phyloP scores from a whole-genome alignment of 78 protist species.

The Anaeramoeba flamelloides region DNA sequence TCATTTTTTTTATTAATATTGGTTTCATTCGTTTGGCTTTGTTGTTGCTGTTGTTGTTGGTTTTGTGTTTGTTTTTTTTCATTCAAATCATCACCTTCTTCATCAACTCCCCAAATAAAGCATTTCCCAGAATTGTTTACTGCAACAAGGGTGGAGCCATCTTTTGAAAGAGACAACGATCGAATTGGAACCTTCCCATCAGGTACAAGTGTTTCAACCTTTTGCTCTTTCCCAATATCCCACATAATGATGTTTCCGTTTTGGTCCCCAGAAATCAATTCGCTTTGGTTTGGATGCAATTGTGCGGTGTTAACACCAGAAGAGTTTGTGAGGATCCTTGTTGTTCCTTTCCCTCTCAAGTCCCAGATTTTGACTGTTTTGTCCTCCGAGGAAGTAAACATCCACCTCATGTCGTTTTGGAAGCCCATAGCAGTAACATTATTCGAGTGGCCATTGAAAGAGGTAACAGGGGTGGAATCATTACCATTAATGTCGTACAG shows the following conservation, averaged over 20 bases:
- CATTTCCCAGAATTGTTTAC: conserved; percentile 59
- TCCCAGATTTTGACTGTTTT: conserved; percentile 84
- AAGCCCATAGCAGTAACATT: conserved; percentile 75
- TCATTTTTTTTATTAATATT: too few relatives aligned
- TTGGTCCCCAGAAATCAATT: conserved; percentile 65
- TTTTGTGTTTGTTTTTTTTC: too few relatives aligned
- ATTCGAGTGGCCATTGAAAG: conserved; percentile 64
- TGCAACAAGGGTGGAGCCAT: conserved; percentile 46
- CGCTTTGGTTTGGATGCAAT: conserved; percentile 76
- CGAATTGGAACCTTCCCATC: conserved; percentile 56
- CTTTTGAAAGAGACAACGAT: conserved; percentile 34
- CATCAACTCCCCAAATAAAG: conserved; percentile 37
- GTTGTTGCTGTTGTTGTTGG: too few relatives aligned
- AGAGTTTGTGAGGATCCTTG: too few relatives aligned
- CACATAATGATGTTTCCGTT: conserved; percentile 64
- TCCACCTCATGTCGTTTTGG: conserved; percentile 62
- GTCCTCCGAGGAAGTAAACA: conserved; percentile 80
- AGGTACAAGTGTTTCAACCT: conserved; percentile 31
- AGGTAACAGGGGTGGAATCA: too few relatives aligned
- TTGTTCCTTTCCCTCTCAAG: too few relatives aligned
- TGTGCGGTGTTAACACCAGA: conserved; percentile 50
- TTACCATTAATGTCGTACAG: conserved; percentile 46
- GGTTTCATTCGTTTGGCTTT: too few relatives aligned
- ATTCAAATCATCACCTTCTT: too few relatives aligned
- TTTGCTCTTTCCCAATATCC: conserved; percentile 52